Conservation (phyloP, 306 rosid genomes). For the Malus sieversii region DNA sequence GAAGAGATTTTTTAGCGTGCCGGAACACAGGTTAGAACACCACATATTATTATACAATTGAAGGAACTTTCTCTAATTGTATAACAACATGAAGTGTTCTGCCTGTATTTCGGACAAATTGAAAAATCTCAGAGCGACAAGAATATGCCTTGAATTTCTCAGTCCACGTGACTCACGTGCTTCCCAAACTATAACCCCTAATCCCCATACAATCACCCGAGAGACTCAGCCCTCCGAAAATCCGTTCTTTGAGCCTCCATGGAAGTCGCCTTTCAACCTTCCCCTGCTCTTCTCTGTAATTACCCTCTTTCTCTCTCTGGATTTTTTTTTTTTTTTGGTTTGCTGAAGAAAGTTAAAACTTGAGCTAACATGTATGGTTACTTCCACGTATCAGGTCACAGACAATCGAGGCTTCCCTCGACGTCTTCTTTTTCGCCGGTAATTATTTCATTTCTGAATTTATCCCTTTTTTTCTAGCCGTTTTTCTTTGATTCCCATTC, state of each 20-base stretch:
- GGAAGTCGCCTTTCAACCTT: conserved; percentile 1
- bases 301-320: not conserved
- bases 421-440: not conserved
- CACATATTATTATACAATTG: no score
- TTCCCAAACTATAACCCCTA: not conserved
- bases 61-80: no score
- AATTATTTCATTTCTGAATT: not conserved
- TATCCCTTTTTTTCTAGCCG: not conserved
- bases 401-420: not conserved
- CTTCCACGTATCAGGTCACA: not conserved
- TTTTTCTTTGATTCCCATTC: not conserved
- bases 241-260: not conserved
- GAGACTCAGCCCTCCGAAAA: not conserved
- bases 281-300: not conserved
- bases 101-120: accelerated
- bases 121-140: not conserved
- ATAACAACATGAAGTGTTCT: accelerated
- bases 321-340: not conserved
- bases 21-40: accelerated
- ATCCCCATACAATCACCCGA: not conserved
- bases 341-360: not conserved
- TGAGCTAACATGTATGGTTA: not conserved
- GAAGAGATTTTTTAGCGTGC: no score
- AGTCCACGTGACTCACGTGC: not conserved
- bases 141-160: not conserved